Evolutionary conservation across 2,329 filamentous ascomycete genomes (phyloP).

Genomic region (Paracamarosporium sp.): DNA sequence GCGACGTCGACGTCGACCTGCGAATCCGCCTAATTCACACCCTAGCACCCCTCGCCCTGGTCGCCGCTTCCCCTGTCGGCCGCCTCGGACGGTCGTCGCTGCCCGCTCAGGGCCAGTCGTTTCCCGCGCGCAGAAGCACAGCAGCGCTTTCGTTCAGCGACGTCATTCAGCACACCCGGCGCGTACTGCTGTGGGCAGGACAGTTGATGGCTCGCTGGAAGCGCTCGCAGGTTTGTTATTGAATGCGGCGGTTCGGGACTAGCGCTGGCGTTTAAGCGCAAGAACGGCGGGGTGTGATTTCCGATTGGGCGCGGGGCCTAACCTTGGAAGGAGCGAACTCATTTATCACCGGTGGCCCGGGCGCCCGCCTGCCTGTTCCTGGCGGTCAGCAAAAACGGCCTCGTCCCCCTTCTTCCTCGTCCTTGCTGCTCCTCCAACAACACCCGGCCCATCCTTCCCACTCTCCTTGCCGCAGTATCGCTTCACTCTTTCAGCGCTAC

Average conservation of each 20-base stretch:
- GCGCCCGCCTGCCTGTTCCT: background rate
- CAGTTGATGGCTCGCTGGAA: conserved; percentile 10
- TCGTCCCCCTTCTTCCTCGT: conserved; percentile 21
- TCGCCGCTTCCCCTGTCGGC: conserved; percentile 12
- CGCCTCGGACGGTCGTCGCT: conserved; percentile 11
- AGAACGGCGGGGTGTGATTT: conserved; percentile 14
- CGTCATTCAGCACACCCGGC: background rate
- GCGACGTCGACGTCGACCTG: background rate
- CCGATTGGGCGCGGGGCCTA: conserved; percentile 12
- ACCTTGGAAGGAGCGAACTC: conserved; percentile 4
- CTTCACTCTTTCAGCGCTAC: conserved; percentile 71
- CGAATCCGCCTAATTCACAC: conserved; percentile 21
- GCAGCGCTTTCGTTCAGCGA: background rate
- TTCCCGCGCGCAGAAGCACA: background rate
- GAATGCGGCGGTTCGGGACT: conserved; percentile 8
- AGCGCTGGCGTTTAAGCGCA: conserved; percentile 12
- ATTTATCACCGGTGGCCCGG: conserved; percentile 11
- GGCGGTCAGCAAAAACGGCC: conserved; percentile 4
- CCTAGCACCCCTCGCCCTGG: conserved; percentile 1
- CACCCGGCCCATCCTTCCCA: conserved; percentile 26
- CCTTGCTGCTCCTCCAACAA: conserved; percentile 42
- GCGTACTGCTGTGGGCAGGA: conserved; percentile 9
- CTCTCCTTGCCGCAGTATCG: conserved; percentile 52
- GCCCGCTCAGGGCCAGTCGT: conserved; percentile 5
- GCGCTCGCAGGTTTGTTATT: conserved; percentile 15